Conservation (phyloP, 2,329 filamentous ascomycete genomes). For the Albophoma yamanashiensis region DNA sequence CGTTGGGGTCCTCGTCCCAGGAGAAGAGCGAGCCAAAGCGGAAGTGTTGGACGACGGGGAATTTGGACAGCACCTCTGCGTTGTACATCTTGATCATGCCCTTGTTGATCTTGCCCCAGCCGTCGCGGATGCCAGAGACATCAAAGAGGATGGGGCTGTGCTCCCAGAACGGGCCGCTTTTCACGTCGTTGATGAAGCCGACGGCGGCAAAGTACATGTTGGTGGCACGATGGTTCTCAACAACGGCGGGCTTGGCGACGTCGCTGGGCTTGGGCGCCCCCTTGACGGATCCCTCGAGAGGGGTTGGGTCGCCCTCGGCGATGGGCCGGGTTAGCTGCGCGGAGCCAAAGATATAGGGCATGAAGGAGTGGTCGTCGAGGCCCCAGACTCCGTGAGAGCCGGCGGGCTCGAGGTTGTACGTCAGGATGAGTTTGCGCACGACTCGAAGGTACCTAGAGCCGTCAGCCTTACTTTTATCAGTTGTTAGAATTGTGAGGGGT, state of each 20-base stretch:
- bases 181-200: constrained; percentile 96
- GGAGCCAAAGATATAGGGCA: constrained; percentile 91
- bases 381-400: constrained; percentile 98
- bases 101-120: constrained; percentile 99
- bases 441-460: constrained; percentile 61
- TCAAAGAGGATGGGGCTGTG: constrained; percentile 93
- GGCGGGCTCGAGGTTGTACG: constrained; percentile 88
- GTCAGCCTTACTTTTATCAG: constrained; percentile 3
- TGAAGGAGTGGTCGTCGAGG: constrained; percentile 91
- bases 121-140: constrained; percentile 78
- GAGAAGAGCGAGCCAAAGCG: constrained; percentile 71
- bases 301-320: constrained; percentile 48
- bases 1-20: constrained; percentile 60
- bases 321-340: constrained; percentile 79
- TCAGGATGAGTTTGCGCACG: constrained; percentile 72
- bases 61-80: constrained; percentile 90
- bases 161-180: constrained; percentile 93
- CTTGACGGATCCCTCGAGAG: constrained; percentile 66
- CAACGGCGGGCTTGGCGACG: constrained; percentile 52
- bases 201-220: constrained; percentile 95
- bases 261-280: constrained; percentile 61
- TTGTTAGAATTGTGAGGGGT: neutral
- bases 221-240: constrained; percentile 51
- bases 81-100: constrained; percentile 99
- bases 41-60: constrained; percentile 97